These are phyloP conservation scores for Penicillium sp. DNA, from an alignment of 2,329 filamentous ascomycete genomes.

Conservation along the genomic window DNA sequence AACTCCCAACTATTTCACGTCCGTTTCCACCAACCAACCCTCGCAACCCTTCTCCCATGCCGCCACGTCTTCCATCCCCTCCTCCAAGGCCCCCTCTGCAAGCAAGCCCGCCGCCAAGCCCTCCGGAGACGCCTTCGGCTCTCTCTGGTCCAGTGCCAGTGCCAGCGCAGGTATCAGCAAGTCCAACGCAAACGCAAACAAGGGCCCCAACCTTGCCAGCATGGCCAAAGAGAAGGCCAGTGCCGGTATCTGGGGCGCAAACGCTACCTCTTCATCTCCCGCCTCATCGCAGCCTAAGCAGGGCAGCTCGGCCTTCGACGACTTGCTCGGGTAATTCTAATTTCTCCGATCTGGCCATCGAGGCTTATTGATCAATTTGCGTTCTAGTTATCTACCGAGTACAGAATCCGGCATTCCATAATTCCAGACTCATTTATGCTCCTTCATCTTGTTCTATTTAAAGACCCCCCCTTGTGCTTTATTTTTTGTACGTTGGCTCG, in stretches of 20 bases:
- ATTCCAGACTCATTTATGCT: slow-evolving; percentile 3
- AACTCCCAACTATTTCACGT: slow-evolving; percentile 93
- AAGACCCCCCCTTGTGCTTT: not conserved
- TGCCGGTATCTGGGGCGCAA: slow-evolving; percentile 87
- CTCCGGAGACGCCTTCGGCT: slow-evolving; percentile 81
- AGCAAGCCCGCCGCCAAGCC: slow-evolving; percentile 54
- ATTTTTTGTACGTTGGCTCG: not conserved
- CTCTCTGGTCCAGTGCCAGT: slow-evolving; percentile 70
- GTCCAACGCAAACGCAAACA: slow-evolving; percentile 56
- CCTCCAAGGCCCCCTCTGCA: slow-evolving; percentile 36
- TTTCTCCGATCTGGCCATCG: not conserved
- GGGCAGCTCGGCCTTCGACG: slow-evolving; percentile 39
- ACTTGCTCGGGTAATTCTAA: slow-evolving; percentile 38
- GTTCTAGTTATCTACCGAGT: not conserved
- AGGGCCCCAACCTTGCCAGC: slow-evolving; percentile 81
- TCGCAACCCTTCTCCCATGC: slow-evolving; percentile 36
- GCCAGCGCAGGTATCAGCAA: slow-evolving; percentile 76
- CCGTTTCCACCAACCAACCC: slow-evolving; percentile 54
- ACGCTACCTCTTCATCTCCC: slow-evolving; percentile 54
- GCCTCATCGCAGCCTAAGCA: slow-evolving; percentile 40
- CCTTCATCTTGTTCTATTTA: not conserved
- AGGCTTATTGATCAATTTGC: not conserved
- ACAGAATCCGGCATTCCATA: slow-evolving; percentile 5
- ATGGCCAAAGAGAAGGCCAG: slow-evolving; percentile 98
- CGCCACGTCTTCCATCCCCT: slow-evolving; percentile 39